phyloP scores from a whole-genome alignment of 768 basidiomycete genomes.

The Suillus spraguei region DNA sequence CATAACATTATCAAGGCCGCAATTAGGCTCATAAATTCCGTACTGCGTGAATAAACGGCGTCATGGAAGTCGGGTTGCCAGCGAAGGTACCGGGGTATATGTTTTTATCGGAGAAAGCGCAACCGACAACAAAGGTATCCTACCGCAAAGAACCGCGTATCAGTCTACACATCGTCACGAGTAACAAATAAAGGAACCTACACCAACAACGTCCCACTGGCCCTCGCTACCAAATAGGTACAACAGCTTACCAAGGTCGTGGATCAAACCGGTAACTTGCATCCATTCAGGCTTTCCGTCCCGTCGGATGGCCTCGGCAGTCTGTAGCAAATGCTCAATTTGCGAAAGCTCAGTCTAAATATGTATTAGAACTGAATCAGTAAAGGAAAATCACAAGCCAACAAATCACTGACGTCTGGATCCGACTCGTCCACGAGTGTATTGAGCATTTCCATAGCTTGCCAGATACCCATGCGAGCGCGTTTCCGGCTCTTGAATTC shows the following conservation, averaged over 20 bases:
- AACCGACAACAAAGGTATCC: slow-evolving; percentile 84
- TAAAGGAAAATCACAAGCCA: not conserved
- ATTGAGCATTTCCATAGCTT: slow-evolving; percentile 85
- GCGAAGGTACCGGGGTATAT: slow-evolving; percentile 82
- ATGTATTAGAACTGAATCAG: slow-evolving; percentile 16
- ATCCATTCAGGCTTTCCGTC: slow-evolving; percentile 93
- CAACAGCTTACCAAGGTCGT: slow-evolving; percentile 89
- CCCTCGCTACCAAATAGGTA: slow-evolving; percentile 84
- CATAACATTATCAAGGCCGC: slow-evolving; percentile 87
- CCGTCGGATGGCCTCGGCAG: slow-evolving; percentile 84
- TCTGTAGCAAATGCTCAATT: slow-evolving; percentile 90
- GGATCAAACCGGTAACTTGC: slow-evolving; percentile 86
- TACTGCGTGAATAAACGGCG: slow-evolving; percentile 68
- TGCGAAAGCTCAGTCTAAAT: slow-evolving; percentile 73
- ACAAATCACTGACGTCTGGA: slow-evolving; percentile 61
- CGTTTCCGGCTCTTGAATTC: slow-evolving; percentile 69
- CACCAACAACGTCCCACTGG: slow-evolving; percentile 95
- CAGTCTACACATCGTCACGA: not conserved
- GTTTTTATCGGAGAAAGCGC: slow-evolving; percentile 81
- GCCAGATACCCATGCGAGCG: slow-evolving; percentile 84
- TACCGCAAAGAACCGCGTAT: slow-evolving; percentile 22
- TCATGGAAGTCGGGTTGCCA: slow-evolving; percentile 69
- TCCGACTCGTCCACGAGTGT: slow-evolving; percentile 90
- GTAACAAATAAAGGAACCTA: slow-evolving; percentile 34
- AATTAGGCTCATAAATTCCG: slow-evolving; percentile 78